A percentile compares a stretch with the other conserved stretches of the same genome.
These are phyloP conservation scores for Geotrichum reessii DNA, from an alignment of 1,139 yeast species.

Conservation along the genomic window DNA sequence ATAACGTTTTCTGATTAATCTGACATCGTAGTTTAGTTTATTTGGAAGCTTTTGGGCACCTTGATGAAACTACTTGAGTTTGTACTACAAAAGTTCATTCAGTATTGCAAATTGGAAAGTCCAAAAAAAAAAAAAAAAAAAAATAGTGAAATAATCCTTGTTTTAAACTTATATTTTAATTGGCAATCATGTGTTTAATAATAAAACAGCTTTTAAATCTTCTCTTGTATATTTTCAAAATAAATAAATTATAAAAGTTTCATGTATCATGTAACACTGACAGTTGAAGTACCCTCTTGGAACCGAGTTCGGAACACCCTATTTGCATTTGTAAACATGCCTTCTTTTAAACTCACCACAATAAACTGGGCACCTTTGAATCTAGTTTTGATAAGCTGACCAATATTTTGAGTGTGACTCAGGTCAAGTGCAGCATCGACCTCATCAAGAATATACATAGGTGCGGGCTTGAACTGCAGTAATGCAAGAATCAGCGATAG, in stretches of 20 bases:
- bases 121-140: too few species aligned
- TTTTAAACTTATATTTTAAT: too few species aligned
- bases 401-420: slow-evolving; percentile 95
- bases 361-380: slow-evolving; percentile 95
- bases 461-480: slow-evolving; percentile 93
- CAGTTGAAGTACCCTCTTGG: slow-evolving; percentile 95
- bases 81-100: too few species aligned
- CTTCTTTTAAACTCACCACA: slow-evolving; percentile 93
- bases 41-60: not conserved
- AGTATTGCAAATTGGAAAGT: too few species aligned
- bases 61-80: too few species aligned
- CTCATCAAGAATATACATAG: slow-evolving; percentile 95
- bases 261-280: slow-evolving; percentile 33
- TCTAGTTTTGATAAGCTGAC: slow-evolving; percentile 88
- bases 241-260: not conserved
- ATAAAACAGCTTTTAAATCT: too few species aligned
- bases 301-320: slow-evolving; percentile 88
- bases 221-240: not conserved
- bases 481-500: slow-evolving; percentile 84
- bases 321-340: slow-evolving; percentile 97
- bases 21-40: not conserved
- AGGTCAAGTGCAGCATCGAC: slow-evolving; percentile 97
- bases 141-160: too few species aligned
- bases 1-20: not conserved
- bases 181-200: too few species aligned